These are phyloP conservation scores for Candida maris DNA, from an alignment of 805 yeast genomes.

Conservation along the genomic window DNA sequence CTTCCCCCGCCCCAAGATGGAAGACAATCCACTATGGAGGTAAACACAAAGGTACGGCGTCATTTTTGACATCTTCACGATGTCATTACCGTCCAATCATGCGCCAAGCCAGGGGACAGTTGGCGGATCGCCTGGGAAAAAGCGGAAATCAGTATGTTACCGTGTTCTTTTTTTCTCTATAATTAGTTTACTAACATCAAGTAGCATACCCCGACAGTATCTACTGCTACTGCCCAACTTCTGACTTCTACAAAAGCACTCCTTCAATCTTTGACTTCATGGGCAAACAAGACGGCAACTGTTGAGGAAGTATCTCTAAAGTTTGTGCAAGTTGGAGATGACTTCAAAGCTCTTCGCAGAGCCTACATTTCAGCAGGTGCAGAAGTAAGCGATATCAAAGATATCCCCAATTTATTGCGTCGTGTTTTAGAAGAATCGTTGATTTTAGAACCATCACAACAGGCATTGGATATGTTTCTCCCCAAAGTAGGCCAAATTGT, in stretches of 20 bases:
- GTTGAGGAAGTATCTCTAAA: slow-evolving; percentile 86
- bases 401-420: slow-evolving; percentile 81
- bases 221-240: slow-evolving; percentile 50
- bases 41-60: too few relatives aligned
- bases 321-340: slow-evolving; percentile 90
- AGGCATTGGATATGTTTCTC: slow-evolving; percentile 69
- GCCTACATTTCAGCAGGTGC: slow-evolving; percentile 78
- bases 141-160: slow-evolving; percentile 12
- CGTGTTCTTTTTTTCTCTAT: too few relatives aligned
- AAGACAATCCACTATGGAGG: too few relatives aligned
- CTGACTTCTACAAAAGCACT: slow-evolving; percentile 86
- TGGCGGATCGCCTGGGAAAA: slow-evolving; percentile 10
- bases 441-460: slow-evolving; percentile 80
- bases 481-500: slow-evolving; percentile 86
- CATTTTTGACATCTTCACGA: too few relatives aligned
- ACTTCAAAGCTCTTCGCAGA: slow-evolving; percentile 79
- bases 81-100: too few relatives aligned
- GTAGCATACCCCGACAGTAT: slow-evolving; percentile 61
- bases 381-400: slow-evolving; percentile 79
- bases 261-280: slow-evolving; percentile 78
- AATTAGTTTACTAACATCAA: slow-evolving; percentile 7
- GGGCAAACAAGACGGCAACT: slow-evolving; percentile 81
- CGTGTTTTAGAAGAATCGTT: slow-evolving; percentile 81
- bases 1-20: too few relatives aligned
- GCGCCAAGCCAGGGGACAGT: too few relatives aligned